A percentile compares a stretch with the other conserved stretches of the same genome.
These are phyloP conservation scores for Pseudocercospora cruenta DNA, from an alignment of 2,329 filamentous ascomycete species.

Conservation along the genomic window DNA sequence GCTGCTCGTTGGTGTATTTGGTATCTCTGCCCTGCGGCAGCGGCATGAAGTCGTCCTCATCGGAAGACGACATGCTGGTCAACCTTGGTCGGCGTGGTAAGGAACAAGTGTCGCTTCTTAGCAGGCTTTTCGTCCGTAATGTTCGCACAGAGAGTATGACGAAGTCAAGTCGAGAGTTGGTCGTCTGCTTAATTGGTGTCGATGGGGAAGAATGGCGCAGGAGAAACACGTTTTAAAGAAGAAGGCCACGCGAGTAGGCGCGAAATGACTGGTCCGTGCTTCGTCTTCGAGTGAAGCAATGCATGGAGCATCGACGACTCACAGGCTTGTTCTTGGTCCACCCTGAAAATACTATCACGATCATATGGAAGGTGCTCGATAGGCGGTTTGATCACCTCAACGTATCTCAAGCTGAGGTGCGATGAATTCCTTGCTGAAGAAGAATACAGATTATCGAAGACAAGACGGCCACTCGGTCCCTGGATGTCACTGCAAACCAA, in stretches of 20 bases:
- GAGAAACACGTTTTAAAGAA: background rate
- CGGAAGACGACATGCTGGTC: background rate
- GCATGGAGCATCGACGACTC: background rate
- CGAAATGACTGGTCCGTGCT: background rate
- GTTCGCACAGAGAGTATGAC: background rate
- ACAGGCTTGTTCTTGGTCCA: background rate
- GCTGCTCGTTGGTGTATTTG: background rate
- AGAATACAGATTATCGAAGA: background rate
- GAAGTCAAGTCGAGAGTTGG: background rate
- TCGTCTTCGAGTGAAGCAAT: background rate
- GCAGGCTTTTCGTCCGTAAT: background rate
- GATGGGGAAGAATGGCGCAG: background rate
- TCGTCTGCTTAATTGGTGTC: background rate
- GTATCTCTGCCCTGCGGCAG: background rate
- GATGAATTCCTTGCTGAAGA: background rate
- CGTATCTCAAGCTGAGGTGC: background rate
- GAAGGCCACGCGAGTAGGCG: background rate
- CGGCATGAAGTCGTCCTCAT: slow-evolving; percentile 3
- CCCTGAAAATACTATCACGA: no score
- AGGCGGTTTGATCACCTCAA: background rate
- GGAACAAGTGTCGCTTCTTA: background rate
- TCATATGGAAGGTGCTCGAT: background rate
- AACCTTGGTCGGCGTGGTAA: background rate
- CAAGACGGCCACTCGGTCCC: background rate
- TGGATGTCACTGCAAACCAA: no score